phyloP scores from a whole-genome alignment of 768 basidiomycete species.

The Strobilomyces echinocephalus region DNA sequence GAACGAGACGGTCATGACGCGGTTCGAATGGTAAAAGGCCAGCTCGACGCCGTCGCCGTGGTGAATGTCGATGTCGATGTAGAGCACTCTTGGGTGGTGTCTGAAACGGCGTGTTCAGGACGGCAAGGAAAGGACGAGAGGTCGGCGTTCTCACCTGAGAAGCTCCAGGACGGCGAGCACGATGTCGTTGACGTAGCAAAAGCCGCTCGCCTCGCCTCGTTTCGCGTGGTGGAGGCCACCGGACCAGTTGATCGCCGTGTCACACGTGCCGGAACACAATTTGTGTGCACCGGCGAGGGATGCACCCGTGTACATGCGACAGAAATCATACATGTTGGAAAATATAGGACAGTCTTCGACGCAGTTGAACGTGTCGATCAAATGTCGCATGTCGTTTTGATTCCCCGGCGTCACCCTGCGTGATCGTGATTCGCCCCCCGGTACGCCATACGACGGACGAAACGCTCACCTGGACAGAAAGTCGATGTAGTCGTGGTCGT shows the following conservation, averaged over 20 bases:
- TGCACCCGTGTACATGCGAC: conserved; percentile 88
- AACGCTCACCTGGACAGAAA: conserved; percentile 78
- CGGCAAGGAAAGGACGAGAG: not conserved
- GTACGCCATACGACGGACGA: not conserved
- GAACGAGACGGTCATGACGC: conserved; percentile 99
- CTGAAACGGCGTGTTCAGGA: conserved; percentile 37
- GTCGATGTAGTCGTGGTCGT: conserved; percentile 93
- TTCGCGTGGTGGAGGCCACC: conserved; percentile 98
- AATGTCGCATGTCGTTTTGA: conserved; percentile 61
- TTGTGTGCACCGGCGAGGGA: conserved; percentile 90
- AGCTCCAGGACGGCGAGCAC: conserved; percentile 92
- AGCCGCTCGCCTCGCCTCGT: conserved; percentile 95
- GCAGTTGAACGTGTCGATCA: conserved; percentile 87
- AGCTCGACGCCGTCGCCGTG: conserved; percentile 98
- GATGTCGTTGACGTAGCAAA: conserved; percentile 98
- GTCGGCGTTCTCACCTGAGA: conserved; percentile 51
- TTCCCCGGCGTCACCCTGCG: conserved; percentile 79
- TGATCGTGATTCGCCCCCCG: not conserved
- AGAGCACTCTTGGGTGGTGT: conserved; percentile 89
- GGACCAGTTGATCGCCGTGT: conserved; percentile 99
- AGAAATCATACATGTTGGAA: conserved; percentile 91
- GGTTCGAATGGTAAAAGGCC: conserved; percentile 95
- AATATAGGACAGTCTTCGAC: conserved; percentile 98
- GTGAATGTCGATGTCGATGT: conserved; percentile 99
- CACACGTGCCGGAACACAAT: conserved; percentile 76